Conservation (phyloP, 2,329 filamentous ascomycete genomes). For the Fusarium foetens region DNA sequence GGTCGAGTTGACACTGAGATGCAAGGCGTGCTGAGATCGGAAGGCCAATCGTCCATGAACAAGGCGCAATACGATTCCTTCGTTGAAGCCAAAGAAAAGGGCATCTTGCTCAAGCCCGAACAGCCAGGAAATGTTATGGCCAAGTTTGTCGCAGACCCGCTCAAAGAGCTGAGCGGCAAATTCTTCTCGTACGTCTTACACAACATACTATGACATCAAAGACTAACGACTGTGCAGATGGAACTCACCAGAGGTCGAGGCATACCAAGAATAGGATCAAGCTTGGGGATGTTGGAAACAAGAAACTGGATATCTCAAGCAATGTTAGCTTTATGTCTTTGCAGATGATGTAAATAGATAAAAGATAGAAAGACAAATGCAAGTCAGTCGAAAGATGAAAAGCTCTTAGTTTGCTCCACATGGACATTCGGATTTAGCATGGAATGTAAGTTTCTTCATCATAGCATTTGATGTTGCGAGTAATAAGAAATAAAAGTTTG, state of each 20-base stretch:
- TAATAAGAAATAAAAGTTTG: slow-evolving; percentile 34
- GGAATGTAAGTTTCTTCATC: slow-evolving; percentile 77
- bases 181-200: slow-evolving; percentile 70
- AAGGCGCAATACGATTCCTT: slow-evolving; percentile 73
- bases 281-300: background rate
- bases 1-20: slow-evolving; percentile 90
- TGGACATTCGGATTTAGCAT: slow-evolving; percentile 78
- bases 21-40: slow-evolving; percentile 82
- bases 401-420: slow-evolving; percentile 77
- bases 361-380: slow-evolving; percentile 44
- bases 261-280: slow-evolving; percentile 58
- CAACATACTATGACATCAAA: background rate
- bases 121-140: slow-evolving; percentile 90
- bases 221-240: slow-evolving; percentile 48
- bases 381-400: slow-evolving; percentile 88
- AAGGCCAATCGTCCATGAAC: slow-evolving; percentile 61
- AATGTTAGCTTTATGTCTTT: slow-evolving; percentile 38
- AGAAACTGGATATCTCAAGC: slow-evolving; percentile 36
- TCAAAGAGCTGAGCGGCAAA: slow-evolving; percentile 76
- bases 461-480: slow-evolving; percentile 51
- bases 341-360: slow-evolving; percentile 21
- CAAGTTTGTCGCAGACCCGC: slow-evolving; percentile 73
- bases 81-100: slow-evolving; percentile 72
- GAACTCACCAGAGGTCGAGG: slow-evolving; percentile 59
- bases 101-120: slow-evolving; percentile 80